Evolutionary conservation across 2,329 filamentous ascomycete genomes (phyloP).

Genomic region (Dryadomyces quercivorus): DNA sequence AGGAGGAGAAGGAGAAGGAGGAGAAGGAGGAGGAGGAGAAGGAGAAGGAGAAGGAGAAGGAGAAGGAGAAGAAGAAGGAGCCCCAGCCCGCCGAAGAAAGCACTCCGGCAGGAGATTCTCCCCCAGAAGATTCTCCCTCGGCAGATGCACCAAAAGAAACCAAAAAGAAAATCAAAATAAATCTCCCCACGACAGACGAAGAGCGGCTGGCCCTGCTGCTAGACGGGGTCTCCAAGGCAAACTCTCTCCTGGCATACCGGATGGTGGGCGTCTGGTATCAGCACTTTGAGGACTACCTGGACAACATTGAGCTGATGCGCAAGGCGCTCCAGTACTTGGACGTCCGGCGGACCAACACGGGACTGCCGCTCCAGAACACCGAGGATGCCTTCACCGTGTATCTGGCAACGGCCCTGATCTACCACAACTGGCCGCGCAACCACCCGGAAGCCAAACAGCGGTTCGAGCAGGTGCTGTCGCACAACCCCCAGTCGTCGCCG

Average conservation of each 20-base stretch:
- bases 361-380: constrained; percentile 55
- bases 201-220: constrained; percentile 74
- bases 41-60: background rate
- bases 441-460: constrained; percentile 79
- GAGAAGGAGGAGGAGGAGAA: background rate
- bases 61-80: background rate
- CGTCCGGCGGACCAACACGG: constrained; percentile 52
- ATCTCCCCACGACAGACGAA: constrained; percentile 53
- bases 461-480: constrained; percentile 69
- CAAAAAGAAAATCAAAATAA: constrained; percentile 10
- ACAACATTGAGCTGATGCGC: constrained; percentile 65
- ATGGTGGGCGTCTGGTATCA: constrained; percentile 76
- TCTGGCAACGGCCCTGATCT: constrained; percentile 78
- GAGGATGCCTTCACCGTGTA: constrained; percentile 63
- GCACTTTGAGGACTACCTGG: constrained; percentile 74
- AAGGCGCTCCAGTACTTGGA: constrained; percentile 54
- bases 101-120: no score
- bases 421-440: constrained; percentile 79
- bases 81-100: constrained; percentile 39
- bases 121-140: no score
- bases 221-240: constrained; percentile 52
- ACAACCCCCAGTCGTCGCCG: constrained; percentile 63
- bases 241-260: constrained; percentile 72
- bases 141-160: no score
- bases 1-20: constrained; percentile 8